Percentiles rank a stretch among this genome's conserved stretches.
These are phyloP conservation scores for Fusarium sp. DNA, from an alignment of 2,329 filamentous ascomycete genomes.

Conservation along the genomic window DNA sequence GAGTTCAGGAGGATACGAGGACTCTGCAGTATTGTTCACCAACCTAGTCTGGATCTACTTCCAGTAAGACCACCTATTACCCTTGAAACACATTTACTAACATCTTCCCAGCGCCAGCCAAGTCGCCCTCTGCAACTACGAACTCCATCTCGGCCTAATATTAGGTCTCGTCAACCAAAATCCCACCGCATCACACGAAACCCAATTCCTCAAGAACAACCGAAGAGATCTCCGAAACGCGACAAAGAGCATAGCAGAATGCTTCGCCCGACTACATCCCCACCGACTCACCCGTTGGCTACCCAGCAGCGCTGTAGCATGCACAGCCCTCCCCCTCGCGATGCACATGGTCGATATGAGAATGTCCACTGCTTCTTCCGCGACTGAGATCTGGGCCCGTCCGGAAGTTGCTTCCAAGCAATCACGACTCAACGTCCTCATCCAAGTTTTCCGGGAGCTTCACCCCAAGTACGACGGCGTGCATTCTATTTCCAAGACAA, in stretches of 20 bases:
- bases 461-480: conserved; percentile 34
- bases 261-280: conserved; percentile 14
- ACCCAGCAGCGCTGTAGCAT: conserved; percentile 35
- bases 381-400: conserved; percentile 14
- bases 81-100: neutral
- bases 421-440: conserved; percentile 27
- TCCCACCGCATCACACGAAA: neutral
- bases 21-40: conserved; percentile 27
- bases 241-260: conserved; percentile 28
- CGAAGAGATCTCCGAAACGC: conserved; percentile 22
- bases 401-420: conserved; percentile 26
- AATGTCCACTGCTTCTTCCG: conserved; percentile 21
- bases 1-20: conserved; percentile 3
- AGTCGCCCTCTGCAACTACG: conserved; percentile 29
- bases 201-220: conserved; percentile 26
- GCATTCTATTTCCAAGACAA: conserved; percentile 33
- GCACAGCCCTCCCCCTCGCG: conserved; percentile 29
- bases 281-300: conserved; percentile 21
- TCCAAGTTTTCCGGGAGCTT: conserved; percentile 29
- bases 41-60: conserved; percentile 38
- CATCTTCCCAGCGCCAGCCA: conserved; percentile 5
- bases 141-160: conserved; percentile 27
- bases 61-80: neutral
- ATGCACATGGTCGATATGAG: conserved; percentile 34
- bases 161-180: conserved; percentile 8